Conservation (phyloP, 2,329 filamentous ascomycete species). For the Aspergillus piperis region DNA sequence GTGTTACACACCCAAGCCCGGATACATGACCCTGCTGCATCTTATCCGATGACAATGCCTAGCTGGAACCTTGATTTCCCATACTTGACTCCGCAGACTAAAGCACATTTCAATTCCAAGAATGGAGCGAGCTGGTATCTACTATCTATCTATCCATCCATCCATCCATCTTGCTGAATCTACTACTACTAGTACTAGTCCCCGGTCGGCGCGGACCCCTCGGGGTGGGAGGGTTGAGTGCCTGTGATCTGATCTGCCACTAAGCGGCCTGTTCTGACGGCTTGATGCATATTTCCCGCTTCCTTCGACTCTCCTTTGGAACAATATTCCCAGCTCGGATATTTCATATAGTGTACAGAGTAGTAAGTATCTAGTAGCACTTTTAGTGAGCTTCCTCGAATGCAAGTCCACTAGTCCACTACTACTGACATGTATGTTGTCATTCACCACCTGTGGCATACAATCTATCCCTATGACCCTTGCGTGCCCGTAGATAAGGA, state of each 20-base stretch:
- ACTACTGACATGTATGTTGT: too few species aligned
- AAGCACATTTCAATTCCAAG: too few species aligned
- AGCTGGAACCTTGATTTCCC: not conserved
- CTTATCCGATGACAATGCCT: not conserved
- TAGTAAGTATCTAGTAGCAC: not conserved
- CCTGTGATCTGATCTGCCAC: slow-evolving; percentile 28
- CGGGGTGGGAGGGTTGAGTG: slow-evolving; percentile 6
- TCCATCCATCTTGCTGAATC: not conserved
- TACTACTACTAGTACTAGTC: not conserved
- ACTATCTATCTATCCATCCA: too few species aligned
- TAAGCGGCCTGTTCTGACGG: slow-evolving; percentile 21
- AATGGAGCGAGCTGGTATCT: too few species aligned
- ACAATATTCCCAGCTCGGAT: not conserved
- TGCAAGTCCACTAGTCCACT: too few species aligned
- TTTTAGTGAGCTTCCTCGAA: too few species aligned
- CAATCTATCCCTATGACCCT: too few species aligned
- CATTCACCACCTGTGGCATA: too few species aligned
- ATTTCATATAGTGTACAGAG: not conserved
- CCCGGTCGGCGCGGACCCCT: slow-evolving; percentile 13
- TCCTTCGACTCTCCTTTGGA: slow-evolving; percentile 12
- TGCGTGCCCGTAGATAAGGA: too few species aligned
- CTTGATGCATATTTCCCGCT: slow-evolving; percentile 24
- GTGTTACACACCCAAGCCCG: not conserved
- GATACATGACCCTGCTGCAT: not conserved
- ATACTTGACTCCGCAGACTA: not conserved